These are phyloP conservation scores for Platanus orientalis DNA, from an alignment of 164 flowering plant species.

Conservation along the genomic window DNA sequence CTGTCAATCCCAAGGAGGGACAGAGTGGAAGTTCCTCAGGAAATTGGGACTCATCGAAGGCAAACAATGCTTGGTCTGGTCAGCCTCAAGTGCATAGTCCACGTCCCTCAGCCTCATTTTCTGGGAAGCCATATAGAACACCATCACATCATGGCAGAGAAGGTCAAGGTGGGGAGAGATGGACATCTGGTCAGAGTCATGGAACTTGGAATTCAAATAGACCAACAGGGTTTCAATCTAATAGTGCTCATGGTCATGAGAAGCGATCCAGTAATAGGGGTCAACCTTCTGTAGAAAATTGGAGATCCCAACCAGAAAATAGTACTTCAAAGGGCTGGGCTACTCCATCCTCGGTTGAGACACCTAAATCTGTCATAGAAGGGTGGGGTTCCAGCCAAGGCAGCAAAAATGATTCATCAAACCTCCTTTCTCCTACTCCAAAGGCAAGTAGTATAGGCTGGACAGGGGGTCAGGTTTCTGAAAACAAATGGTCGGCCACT, in stretches of 20 bases:
- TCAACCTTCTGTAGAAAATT: constrained; percentile 22
- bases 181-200: constrained; percentile 24
- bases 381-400: constrained; percentile 24
- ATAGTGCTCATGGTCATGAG: constrained; percentile 9
- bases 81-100: constrained; percentile 22
- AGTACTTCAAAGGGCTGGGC: constrained; percentile 13
- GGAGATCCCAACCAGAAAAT: constrained; percentile 21
- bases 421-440: constrained; percentile 71
- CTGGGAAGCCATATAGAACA: constrained; percentile 26
- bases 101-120: constrained; percentile 19
- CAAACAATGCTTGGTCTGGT: constrained; percentile 25
- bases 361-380: constrained; percentile 23
- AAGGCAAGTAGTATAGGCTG: constrained; percentile 17
- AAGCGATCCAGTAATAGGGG: constrained; percentile 9
- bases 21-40: constrained; percentile 19
- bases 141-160: constrained; percentile 24
- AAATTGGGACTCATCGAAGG: constrained; percentile 27
- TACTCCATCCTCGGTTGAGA: constrained; percentile 28
- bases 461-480: background rate
- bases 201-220: constrained; percentile 22
- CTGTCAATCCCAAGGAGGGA: constrained; percentile 21
- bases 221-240: constrained; percentile 8
- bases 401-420: constrained; percentile 22
- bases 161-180: constrained; percentile 25
- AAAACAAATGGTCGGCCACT: too few relatives aligned